Percentiles rank a stretch among this genome's conserved stretches.
Conservation (phyloP, 306 rosid genomes). For the Cicer yamashitae region DNA sequence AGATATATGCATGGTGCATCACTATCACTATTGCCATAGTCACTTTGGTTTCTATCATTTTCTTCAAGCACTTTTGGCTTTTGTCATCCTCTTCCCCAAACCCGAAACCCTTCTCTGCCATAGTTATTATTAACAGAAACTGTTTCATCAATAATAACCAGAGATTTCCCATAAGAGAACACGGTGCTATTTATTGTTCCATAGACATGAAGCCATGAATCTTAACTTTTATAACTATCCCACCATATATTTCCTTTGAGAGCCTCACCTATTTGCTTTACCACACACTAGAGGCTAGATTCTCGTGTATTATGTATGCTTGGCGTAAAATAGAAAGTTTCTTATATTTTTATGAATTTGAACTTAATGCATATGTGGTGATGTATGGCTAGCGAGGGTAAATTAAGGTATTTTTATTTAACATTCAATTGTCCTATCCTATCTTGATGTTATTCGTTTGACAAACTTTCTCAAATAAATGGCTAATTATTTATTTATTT, state of each 20-base stretch:
- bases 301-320: background rate
- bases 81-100: conserved; percentile 4
- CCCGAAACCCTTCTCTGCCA: conserved; percentile 1
- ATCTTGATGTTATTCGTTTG: conserved; percentile 24
- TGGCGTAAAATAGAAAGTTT: background rate
- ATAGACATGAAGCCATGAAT: conserved; percentile 8
- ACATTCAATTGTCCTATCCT: conserved; percentile 33
- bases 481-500: conserved; percentile 42
- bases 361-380: conserved; percentile 25
- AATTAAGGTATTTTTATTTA: background rate
- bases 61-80: background rate
- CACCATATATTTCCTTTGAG: conserved; percentile 25
- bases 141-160: conserved; percentile 14
- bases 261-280: background rate
- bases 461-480: conserved; percentile 32
- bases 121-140: conserved; percentile 18
- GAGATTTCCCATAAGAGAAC: background rate
- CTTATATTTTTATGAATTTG: conserved; percentile 16
- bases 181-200: conserved; percentile 13
- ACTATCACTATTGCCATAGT: background rate
- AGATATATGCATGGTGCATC: background rate
- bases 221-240: conserved; percentile 4
- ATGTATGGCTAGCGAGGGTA: conserved; percentile 16
- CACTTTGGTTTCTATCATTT: conserved; percentile 8
- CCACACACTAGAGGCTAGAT: background rate